These are phyloP conservation scores for Pichia scutulata DNA, from an alignment of 805 yeast species.

Conservation along the genomic window DNA sequence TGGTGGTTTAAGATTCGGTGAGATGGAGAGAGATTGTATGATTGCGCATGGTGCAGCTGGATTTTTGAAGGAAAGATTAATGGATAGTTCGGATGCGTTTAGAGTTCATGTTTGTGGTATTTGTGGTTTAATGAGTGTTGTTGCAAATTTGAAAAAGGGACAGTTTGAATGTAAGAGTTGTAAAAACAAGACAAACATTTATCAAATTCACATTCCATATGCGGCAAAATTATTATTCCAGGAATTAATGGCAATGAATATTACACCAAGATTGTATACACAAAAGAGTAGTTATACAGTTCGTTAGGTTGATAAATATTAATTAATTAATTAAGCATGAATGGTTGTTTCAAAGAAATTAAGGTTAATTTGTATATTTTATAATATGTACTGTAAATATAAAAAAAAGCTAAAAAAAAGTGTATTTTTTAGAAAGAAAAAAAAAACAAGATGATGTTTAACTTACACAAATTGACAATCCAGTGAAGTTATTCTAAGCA, in stretches of 20 bases:
- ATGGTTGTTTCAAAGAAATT: background rate
- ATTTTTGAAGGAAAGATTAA: conserved; percentile 91
- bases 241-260: conserved; percentile 99
- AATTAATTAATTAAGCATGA: too few species aligned
- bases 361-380: background rate
- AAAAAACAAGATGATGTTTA: too few species aligned
- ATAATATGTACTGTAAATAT: conserved; percentile 1
- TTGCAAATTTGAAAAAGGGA: conserved; percentile 94
- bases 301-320: conserved; percentile 20
- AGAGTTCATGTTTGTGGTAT: conserved; percentile 97
- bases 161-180: conserved; percentile 98
- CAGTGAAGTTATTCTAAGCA: too few species aligned
- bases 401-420: background rate
- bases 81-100: conserved; percentile 99
- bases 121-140: conserved; percentile 97
- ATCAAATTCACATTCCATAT: conserved; percentile 95
- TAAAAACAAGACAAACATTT: conserved; percentile 95
- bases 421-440: background rate
- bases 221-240: conserved; percentile 98
- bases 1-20: conserved; percentile 99
- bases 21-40: conserved; percentile 99
- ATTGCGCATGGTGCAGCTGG: conserved; percentile 99
- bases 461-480: too few species aligned
- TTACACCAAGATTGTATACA: conserved; percentile 94
- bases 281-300: conserved; percentile 39